A percentile compares a stretch with the other conserved stretches of the same genome.
These are phyloP conservation scores for Nakazawaea wickerhamii DNA, from an alignment of 805 yeast genomes.

Conservation along the genomic window DNA sequence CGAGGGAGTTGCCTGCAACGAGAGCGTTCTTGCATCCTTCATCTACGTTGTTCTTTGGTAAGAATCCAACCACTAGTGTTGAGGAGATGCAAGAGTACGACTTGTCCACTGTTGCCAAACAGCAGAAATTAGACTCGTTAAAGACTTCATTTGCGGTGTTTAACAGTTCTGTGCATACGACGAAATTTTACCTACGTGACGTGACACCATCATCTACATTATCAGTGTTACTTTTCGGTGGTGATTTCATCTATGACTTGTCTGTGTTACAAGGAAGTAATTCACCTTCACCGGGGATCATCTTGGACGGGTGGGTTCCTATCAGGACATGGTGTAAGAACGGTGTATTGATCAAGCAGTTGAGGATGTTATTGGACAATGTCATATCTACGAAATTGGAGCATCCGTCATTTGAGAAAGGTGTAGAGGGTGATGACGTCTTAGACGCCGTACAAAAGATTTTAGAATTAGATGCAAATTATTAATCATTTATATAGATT, in stretches of 20 bases:
- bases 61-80: conserved; percentile 22
- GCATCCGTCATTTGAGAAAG: conserved; percentile 33
- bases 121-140: conserved; percentile 26
- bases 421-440: conserved; percentile 29
- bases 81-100: conserved; percentile 26
- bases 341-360: conserved; percentile 74
- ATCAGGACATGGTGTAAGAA: conserved; percentile 91
- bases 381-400: conserved; percentile 60
- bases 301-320: conserved; percentile 86
- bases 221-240: conserved; percentile 78
- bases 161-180: conserved; percentile 53
- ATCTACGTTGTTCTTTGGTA: conserved; percentile 59
- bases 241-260: conserved; percentile 57
- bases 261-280: conserved; percentile 23
- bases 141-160: conserved; percentile 61
- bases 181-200: conserved; percentile 66
- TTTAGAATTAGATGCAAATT: conserved; percentile 18
- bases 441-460: conserved; percentile 35
- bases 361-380: conserved; percentile 61
- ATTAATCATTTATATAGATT: neutral
- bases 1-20: conserved; percentile 43
- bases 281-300: conserved; percentile 71
- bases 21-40: conserved; percentile 87
- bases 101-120: conserved; percentile 30
- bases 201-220: conserved; percentile 75